Evolutionary conservation across 768 basidiomycete genomes (phyloP).

Genomic region (Nevesoporus exiguus): DNA sequence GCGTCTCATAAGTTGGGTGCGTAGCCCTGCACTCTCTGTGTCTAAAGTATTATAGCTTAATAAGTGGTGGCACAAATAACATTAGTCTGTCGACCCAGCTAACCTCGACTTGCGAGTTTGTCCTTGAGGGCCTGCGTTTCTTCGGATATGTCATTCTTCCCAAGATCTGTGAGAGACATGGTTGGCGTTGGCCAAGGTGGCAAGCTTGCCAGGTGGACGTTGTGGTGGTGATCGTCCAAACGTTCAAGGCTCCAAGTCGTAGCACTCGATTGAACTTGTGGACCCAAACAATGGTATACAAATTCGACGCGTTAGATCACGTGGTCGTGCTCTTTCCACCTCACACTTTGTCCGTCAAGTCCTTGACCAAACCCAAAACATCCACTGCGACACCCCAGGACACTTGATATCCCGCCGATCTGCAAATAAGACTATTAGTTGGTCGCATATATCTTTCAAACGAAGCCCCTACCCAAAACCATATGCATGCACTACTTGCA

Average conservation of each 20-base stretch:
- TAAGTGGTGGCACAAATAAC: conserved; percentile 2
- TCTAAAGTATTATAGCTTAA: conserved; percentile 23
- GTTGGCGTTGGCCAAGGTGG: conserved; percentile 13
- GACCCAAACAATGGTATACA: conserved; percentile 28
- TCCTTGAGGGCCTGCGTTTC: conserved; percentile 37
- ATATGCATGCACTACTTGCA: conserved; percentile 54
- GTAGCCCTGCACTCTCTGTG: conserved; percentile 34
- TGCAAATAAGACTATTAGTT: conserved; percentile 18
- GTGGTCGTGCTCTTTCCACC: conserved; percentile 25
- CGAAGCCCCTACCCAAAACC: conserved; percentile 47
- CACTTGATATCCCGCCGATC: conserved; percentile 37
- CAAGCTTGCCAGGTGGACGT: conserved; percentile 14
- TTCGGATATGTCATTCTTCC: conserved; percentile 39
- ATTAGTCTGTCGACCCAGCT: conserved; percentile 4
- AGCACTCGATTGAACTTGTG: conserved; percentile 6
- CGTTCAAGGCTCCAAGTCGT: background rate
- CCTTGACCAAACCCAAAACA: conserved; percentile 29
- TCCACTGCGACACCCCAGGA: conserved; percentile 46
- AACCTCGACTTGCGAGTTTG: conserved; percentile 36
- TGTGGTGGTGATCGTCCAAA: conserved; percentile 2
- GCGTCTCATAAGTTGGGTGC: conserved; percentile 34
- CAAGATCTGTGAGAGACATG: conserved; percentile 40
- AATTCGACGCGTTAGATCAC: conserved; percentile 30
- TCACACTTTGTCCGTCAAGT: background rate
- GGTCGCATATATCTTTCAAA: background rate